Base-by-base conservation (phyloP, 352 stramenopile genomes). In the Halophytophthora batemanensis region DNA sequence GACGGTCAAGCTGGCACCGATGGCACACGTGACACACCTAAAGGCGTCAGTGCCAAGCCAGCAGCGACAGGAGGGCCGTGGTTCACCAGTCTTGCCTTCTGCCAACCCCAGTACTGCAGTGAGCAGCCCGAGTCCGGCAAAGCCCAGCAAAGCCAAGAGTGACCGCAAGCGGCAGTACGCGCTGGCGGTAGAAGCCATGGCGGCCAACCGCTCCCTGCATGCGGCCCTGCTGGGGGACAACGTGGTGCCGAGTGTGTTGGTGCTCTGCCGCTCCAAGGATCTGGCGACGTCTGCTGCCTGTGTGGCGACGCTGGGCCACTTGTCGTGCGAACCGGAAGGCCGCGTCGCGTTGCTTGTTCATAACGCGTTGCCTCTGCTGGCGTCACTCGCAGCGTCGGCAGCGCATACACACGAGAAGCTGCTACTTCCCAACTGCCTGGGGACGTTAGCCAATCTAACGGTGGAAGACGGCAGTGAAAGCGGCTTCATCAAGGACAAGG, bases 401-500 rank as follows among this genome's bases (percentile, higher is more conserved):
- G 63, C 54, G 14, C 58, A 44, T 23, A 56, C 53, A 2, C 63
- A 68, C 14, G 49, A 65, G 8, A 63, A 71, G 23, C 19, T 64
- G 2, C 15, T 77, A n/a, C 34, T 77, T 13, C 58, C 66, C 38
- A 81, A 83, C 38, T 77, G 66, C 17, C 38, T 86, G n/a, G 62
- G 58, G 17, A 82, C 65, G 17, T 58, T 87, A n/a, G 74, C 77
- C 2, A 90, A 90, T 36, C 46, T 88, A 15, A 90, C 77, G 28
- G 88, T 90, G 23, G 77, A 90, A 34, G 80, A 90, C 41, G 68
- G 71, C 13, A 73, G 68, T 31, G 80, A 90, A 56, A 71, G 62
- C 39, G 56, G 64, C 0, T 85, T 88, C 50, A 74, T 90, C 43
- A 86, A 86, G 52, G 80, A 90, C 18, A 90, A 88, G 47, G 75